Conservation (phyloP, 164 flowering plant species). For the Tetrastigma voinierianum region DNA sequence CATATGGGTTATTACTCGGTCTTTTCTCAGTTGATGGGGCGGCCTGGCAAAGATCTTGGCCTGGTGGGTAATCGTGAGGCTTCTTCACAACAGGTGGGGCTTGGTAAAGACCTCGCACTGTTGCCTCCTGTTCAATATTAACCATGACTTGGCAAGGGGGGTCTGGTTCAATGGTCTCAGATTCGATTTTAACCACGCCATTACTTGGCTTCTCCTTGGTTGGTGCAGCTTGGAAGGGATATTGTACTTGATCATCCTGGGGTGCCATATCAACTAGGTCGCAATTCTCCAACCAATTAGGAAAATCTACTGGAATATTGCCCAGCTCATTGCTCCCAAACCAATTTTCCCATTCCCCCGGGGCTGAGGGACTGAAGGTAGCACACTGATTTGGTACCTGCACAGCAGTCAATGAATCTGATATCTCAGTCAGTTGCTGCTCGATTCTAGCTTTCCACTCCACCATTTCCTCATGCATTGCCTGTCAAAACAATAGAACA, state of each 20-base stretch:
- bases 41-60: not conserved
- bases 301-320: slow-evolving; percentile 17
- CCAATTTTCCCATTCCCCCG: slow-evolving; percentile 37
- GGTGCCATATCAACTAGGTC: slow-evolving; percentile 12
- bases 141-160: not conserved
- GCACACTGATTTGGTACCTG: slow-evolving; percentile 21
- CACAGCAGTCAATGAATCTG: slow-evolving; percentile 21
- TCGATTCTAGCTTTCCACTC: slow-evolving; percentile 35
- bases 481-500: slow-evolving; percentile 16
- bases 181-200: slow-evolving; percentile 8
- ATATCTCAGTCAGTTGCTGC: slow-evolving; percentile 27
- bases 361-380: slow-evolving; percentile 21
- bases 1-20: slow-evolving; percentile 4
- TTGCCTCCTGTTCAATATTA: slow-evolving; percentile 11
- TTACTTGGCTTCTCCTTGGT: slow-evolving; percentile 14
- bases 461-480: slow-evolving; percentile 17
- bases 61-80: slow-evolving; percentile 5
- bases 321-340: slow-evolving; percentile 23
- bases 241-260: slow-evolving; percentile 8
- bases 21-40: not conserved
- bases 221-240: not conserved
- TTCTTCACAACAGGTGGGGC: slow-evolving; percentile 12
- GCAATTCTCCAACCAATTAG: slow-evolving; percentile 21
- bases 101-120: not conserved
- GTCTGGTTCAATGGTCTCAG: not conserved